These are phyloP conservation scores for Zymoseptoria ardabiliae DNA, from an alignment of 2,329 filamentous ascomycete species.

Conservation along the genomic window DNA sequence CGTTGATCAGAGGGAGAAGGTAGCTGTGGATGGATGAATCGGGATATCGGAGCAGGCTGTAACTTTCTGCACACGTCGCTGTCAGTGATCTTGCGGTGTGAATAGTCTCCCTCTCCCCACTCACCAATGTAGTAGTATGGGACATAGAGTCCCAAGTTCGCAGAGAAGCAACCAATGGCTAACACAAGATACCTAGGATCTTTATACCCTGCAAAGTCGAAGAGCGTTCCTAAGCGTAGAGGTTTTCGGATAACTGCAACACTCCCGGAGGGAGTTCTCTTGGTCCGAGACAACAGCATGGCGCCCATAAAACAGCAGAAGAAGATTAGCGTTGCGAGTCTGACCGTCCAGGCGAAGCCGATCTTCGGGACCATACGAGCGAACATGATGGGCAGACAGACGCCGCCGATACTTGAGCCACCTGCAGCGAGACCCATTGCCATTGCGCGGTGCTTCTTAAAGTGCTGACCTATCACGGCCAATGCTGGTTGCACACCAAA, in stretches of 20 bases:
- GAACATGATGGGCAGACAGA: slow-evolving; percentile 58
- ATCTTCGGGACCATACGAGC: slow-evolving; percentile 45
- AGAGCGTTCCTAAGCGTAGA: too few relatives aligned
- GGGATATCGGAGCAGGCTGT: too few relatives aligned
- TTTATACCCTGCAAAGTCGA: not conserved
- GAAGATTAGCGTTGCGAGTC: slow-evolving; percentile 28
- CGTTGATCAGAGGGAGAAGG: slow-evolving; percentile 60
- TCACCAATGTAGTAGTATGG: slow-evolving; percentile 47
- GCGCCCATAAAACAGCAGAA: too few relatives aligned
- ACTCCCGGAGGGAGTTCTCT: too few relatives aligned
- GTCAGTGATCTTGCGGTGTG: too few relatives aligned
- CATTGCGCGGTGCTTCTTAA: slow-evolving; percentile 42
- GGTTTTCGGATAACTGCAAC: too few relatives aligned
- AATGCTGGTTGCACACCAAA: too few relatives aligned
- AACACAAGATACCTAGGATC: slow-evolving; percentile 30
- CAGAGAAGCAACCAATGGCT: slow-evolving; percentile 39
- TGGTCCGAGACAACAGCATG: too few relatives aligned
- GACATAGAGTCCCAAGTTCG: slow-evolving; percentile 56
- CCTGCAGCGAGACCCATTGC: slow-evolving; percentile 45
- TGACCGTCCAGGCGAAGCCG: slow-evolving; percentile 52
- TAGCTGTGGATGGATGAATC: slow-evolving; percentile 48
- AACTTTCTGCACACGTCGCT: too few relatives aligned
- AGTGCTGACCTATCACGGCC: slow-evolving; percentile 23
- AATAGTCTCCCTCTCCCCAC: too few relatives aligned
- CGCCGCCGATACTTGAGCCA: slow-evolving; percentile 46